These are phyloP conservation scores for Breynia disticha DNA, from an alignment of 441 rosid genomes.

Conservation along the genomic window DNA sequence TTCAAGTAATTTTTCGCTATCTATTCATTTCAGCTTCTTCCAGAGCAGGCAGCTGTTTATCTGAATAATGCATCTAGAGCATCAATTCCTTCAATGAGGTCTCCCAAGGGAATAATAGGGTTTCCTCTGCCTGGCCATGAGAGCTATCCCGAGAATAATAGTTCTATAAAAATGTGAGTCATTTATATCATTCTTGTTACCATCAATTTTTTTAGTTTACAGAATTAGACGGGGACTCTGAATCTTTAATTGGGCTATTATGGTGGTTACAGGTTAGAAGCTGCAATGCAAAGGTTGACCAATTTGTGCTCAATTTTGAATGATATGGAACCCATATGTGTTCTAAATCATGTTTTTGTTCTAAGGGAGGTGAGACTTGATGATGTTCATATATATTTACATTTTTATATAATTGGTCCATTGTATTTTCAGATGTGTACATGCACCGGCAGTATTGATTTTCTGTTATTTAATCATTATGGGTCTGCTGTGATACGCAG, in stretches of 20 bases:
- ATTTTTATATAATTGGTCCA: background rate
- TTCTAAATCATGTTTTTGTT: conserved; percentile 93
- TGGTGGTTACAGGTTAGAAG: conserved; percentile 80
- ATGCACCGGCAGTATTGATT: background rate
- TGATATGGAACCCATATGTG: conserved; percentile 99
- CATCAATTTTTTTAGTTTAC: conserved; percentile 6
- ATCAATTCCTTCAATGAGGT: conserved; percentile 61
- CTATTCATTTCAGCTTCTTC: conserved; percentile 71
- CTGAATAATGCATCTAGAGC: conserved; percentile 63
- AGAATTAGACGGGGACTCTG: background rate
- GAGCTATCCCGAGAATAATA: conserved; percentile 88
- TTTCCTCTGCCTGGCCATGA: conserved; percentile 95
- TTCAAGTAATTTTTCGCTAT: background rate
- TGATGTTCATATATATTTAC: background rate
- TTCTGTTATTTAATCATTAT: conserved; percentile 9
- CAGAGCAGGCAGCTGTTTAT: conserved; percentile 94
- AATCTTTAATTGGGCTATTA: conserved; percentile 7
- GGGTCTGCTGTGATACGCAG: conserved; percentile 37
- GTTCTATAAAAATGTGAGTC: conserved; percentile 78
- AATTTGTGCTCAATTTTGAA: conserved; percentile 88
- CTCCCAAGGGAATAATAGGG: conserved; percentile 62
- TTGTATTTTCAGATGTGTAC: background rate
- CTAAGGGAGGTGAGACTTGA: conserved; percentile 75
- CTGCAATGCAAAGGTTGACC: conserved; percentile 99
- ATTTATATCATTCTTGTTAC: conserved; percentile 8